These are phyloP conservation scores for Heliocybe sulcata DNA, from an alignment of 1,284 basidiomycete species.

Conservation along the genomic window DNA sequence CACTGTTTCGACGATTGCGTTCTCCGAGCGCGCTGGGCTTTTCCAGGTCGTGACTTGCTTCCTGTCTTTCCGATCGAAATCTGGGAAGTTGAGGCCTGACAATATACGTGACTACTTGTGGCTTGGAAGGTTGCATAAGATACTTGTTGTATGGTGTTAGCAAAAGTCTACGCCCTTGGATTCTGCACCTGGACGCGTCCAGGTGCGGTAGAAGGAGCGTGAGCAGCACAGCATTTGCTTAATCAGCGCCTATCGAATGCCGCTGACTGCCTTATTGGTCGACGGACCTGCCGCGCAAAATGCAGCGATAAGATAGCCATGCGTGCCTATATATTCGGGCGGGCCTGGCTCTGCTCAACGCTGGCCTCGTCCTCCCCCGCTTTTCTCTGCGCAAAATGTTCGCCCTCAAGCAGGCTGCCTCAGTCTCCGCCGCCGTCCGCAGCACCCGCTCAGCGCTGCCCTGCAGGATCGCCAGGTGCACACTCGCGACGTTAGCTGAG, in stretches of 20 bases:
- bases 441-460: background rate
- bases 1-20: conserved; percentile 57
- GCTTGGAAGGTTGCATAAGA: too few relatives aligned
- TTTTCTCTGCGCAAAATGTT: background rate
- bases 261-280: background rate
- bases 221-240: background rate
- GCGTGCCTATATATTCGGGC: background rate
- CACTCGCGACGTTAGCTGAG: background rate
- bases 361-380: background rate
- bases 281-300: background rate
- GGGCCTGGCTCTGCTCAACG: background rate
- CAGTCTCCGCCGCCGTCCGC: background rate
- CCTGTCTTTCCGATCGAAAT: background rate
- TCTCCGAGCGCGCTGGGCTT: conserved; percentile 30
- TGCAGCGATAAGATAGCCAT: background rate
- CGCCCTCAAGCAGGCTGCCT: background rate
- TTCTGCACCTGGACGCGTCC: background rate
- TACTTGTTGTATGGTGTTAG: too few relatives aligned
- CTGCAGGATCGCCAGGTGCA: background rate
- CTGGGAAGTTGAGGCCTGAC: too few relatives aligned
- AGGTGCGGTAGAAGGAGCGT: background rate
- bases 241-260: background rate
- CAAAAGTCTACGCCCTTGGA: background rate
- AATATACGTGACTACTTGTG: too few relatives aligned
- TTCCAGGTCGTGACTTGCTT: background rate